These are phyloP conservation scores for Eruca vesicaria DNA, from an alignment of 441 rosid genomes.

Conservation along the genomic window DNA sequence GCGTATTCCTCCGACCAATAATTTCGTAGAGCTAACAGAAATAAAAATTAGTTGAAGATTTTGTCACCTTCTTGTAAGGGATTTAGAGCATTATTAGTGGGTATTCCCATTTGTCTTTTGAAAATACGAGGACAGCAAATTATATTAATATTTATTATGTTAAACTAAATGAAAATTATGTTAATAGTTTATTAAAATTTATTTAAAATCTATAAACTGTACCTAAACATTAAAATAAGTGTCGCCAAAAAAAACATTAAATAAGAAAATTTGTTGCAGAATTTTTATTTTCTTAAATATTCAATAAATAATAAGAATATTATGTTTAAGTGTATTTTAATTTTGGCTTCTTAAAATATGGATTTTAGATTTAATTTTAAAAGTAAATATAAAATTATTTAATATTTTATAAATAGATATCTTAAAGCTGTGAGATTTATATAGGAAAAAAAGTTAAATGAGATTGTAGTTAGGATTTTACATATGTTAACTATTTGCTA, in stretches of 20 bases:
- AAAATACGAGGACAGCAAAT: neutral
- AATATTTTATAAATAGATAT: no score
- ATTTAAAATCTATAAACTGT: neutral
- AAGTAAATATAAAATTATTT: no score
- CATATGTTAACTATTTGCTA: neutral
- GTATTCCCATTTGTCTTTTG: neutral
- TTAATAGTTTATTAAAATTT: neutral
- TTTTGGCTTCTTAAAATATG: no score
- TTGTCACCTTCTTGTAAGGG: neutral
- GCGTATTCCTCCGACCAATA: neutral
- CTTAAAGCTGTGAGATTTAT: no score
- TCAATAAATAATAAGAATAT: no score
- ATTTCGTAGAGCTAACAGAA: neutral
- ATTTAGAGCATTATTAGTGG: constrained; percentile 1
- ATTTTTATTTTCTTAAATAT: neutral
- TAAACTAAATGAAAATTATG: neutral
- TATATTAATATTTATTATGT: neutral
- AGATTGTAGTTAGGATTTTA: no score
- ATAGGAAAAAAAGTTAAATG: no score
- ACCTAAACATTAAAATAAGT: neutral
- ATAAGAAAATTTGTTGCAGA: neutral
- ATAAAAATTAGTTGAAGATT: constrained; percentile 7
- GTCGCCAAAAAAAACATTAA: no score
- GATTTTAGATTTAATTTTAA: no score
- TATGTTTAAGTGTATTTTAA: no score